Evolutionary conservation across 2,329 filamentous ascomycete species (phyloP).

Genomic region (Colletotrichum camelliae): DNA sequence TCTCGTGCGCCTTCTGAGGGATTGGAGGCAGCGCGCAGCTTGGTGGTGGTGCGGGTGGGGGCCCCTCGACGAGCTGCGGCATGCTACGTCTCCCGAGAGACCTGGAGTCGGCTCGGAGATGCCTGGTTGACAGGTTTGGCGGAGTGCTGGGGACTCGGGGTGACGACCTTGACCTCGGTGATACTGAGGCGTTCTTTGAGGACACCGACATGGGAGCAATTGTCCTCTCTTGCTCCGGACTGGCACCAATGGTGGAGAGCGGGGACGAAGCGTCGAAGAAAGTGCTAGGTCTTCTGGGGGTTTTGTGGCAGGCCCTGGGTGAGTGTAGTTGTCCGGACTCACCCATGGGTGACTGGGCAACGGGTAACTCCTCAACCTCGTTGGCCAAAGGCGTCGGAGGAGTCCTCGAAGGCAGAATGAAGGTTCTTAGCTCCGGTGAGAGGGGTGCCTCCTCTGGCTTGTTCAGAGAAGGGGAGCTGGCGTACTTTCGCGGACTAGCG

Average conservation of each 20-base stretch:
- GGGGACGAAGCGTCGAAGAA: conserved; percentile 15
- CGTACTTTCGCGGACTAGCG: conserved; percentile 32
- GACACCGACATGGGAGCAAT: background rate
- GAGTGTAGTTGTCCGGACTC: conserved; percentile 29
- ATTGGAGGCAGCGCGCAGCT: conserved; percentile 61
- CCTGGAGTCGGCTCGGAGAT: conserved; percentile 16
- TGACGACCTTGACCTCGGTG: background rate
- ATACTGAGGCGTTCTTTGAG: background rate
- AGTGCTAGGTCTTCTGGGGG: conserved; percentile 25
- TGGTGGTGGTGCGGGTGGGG: conserved; percentile 60
- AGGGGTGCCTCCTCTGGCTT: conserved; percentile 24
- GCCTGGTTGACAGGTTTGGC: background rate
- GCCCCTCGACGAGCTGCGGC: conserved; percentile 55
- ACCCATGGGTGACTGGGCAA: conserved; percentile 39
- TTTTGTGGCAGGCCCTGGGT: conserved; percentile 11
- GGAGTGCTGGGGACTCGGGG: background rate
- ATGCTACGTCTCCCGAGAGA: conserved; percentile 49
- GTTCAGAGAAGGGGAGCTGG: conserved; percentile 36
- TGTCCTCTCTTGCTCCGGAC: background rate
- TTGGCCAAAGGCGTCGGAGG: conserved; percentile 23
- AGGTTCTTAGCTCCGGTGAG: conserved; percentile 24
- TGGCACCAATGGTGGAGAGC: background rate
- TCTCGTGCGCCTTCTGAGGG: conserved; percentile 32
- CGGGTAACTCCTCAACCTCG: conserved; percentile 20
- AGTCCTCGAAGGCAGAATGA: conserved; percentile 5